These are phyloP conservation scores for Piper longum DNA, from an alignment of 164 flowering plant species.

Conservation along the genomic window DNA sequence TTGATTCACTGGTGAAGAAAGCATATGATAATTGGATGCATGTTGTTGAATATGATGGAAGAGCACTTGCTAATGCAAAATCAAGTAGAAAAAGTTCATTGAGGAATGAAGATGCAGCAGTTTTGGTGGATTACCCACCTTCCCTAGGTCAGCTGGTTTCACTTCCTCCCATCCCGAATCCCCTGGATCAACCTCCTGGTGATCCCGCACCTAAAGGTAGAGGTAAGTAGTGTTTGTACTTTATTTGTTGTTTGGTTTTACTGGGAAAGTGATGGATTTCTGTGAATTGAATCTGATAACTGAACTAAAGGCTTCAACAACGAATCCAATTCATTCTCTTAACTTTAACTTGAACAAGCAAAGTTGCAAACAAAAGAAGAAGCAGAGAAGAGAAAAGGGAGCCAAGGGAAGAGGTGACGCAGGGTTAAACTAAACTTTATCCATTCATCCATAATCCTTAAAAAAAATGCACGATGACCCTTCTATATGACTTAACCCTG, in stretches of 20 bases:
- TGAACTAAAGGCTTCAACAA: no score
- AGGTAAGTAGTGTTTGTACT: conserved; percentile 24
- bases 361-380: no score
- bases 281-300: background rate
- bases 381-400: no score
- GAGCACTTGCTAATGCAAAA: conserved; percentile 44
- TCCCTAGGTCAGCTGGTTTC: conserved; percentile 35
- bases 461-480: no score
- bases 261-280: background rate
- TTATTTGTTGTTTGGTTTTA: background rate
- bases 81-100: conserved; percentile 22
- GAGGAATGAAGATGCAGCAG: conserved; percentile 19
- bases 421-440: no score
- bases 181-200: conserved; percentile 31
- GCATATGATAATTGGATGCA: conserved; percentile 95
- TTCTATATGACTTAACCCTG: no score
- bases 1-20: conserved; percentile 77
- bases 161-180: conserved; percentile 24
- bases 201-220: conserved; percentile 27
- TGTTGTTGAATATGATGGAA: conserved; percentile 87
- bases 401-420: no score
- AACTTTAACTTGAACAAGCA: no score
- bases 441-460: no score
- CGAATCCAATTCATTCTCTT: no score
- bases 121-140: conserved; percentile 23